Evolutionary conservation across 2,329 filamentous ascomycete species (phyloP), one percentile per base, ranked within the genome.

Genomic region (Beauveria caledonica): DNA sequence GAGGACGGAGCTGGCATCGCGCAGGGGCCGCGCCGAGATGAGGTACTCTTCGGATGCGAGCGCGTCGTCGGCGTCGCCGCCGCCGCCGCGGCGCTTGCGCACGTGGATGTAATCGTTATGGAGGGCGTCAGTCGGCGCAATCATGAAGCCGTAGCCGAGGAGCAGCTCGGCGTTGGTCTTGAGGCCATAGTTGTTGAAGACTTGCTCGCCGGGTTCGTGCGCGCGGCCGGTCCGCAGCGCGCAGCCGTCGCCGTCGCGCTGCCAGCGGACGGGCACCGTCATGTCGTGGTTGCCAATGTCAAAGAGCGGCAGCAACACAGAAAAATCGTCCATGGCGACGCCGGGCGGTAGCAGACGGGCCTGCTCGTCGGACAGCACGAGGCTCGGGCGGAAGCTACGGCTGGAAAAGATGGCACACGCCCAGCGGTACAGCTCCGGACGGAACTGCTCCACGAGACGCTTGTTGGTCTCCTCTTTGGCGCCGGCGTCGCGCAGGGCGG

Each of bases 151-250:
- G 66, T 88, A 88, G 0, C 80, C 84, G 2, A 87, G 73, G 1
- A 88, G 76, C 25, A 88, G 74, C 73, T 90, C 86, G 62, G 86
- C 87, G 66, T 91, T 92, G 7, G 87, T 89, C 71, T 90, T 89
- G 67, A 76, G 71, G 33, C 88, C 88, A 68, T 92, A 92, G 70
- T 89, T 90, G 74, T 90, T 89, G 67, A 79, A 86, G 25, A 85
- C 71, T 64, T 85, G 82, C 33, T 82, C 71, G 0, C 85, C 84
- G 0, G 82, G 72, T 5, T 64, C 53, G 65, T 86, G 80, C 1
- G 65, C 62, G 60, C 76, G 73, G 19, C 68, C 69, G 9, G 77
- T 76, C 17, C 70, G 67, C 10, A 86, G 74, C 9, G 69, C 71
- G 62, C 80, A 84, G 21, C 64, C 51, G 15, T 65, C 13, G 55